Base-by-base conservation (phyloP, 1,139 yeast species). In the Suhomyces bokatorum region DNA sequence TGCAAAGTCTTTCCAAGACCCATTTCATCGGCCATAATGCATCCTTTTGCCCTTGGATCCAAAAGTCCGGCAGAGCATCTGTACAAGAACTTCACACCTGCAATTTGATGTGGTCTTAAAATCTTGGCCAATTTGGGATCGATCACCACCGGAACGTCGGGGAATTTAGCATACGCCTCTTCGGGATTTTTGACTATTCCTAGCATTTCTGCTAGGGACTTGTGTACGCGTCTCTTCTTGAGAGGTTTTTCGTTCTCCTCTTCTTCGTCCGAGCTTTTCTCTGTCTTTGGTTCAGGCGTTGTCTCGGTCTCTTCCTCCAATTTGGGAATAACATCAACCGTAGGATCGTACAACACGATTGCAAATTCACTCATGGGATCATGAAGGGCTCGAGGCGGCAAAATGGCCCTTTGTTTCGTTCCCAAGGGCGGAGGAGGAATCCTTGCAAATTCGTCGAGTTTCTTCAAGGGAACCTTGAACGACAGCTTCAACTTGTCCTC, bases 11-110 rank as follows among this genome's bases (percentile, higher is more conserved):
- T 93, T 22, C 99, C 99, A 37, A 93, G 74, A 2, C 99, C 99
- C 99, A 93, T 93, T 67, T 90, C 99, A 69, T 93, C 99, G 0
- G 99, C 99, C 99, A 93, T 93, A 44, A 93, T 95, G 62, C 99
- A 93, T 1, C 99, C 99, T 60, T 85, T 83, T 0, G 98, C 98
- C 35, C 83, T 75, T 2, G 90, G 81, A 58, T 90, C 96, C 24
- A 89, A 77, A 36, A 91, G 67, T 0, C 99, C 99, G 0, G 97
- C 79, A 1, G 96, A 89, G 64, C 98, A 91, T 47, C 93, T 70
- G 60, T 90, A 93, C 47, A 93, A 69, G 61, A 93, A 93, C 62
- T 87, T 80, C 29, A 93, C 97, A 51, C 99, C 99, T 46, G 93
- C 96, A 3, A 93, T 83, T 63, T 93, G 99, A 73, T 93, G 99